Evolutionary conservation across 345 rosid species (phyloP), one percentile per base, ranked within the genome.

Genomic region (Combretum micranthum): DNA sequence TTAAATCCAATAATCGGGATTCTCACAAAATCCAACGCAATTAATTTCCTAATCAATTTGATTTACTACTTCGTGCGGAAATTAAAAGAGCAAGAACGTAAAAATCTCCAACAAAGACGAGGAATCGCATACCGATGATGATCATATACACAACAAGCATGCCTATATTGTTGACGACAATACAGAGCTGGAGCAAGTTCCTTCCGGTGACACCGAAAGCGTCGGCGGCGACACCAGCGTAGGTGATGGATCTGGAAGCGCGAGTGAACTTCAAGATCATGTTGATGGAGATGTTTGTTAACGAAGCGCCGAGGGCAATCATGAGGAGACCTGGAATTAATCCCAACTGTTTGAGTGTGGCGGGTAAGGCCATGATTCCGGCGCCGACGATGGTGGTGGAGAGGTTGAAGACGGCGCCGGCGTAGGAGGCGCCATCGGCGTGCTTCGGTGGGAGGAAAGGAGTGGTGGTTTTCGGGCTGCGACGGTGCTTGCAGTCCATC

Each of bases 351-450:
- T 72, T 82, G 49, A 80, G 77, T 26, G 79, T 62, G 39, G 88
- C 79, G 4, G 86, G 88, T 12, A 85, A 75, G n/a, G 84, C 86
- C 86, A 80, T 82, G 73, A 85, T 78, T 19, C 92, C 84, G 22
- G 84, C 84, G 13, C 88, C 88, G 7, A 85, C 77, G 57, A 82
- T 69, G 32, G 86, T 80, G 52, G 88, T 85, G 52, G 86, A 82
- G 42, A 82, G 85, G 64, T 85, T 85, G 68, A 76, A 85, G 17
- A 85, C 83, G 54, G 81, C 81, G 42, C 84, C 81, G 11, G 75
- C 78, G 62, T 74, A 78, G 20, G 88, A 85, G 2, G 86, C 84
- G 14, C 82, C 83, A 55, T 69, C 55, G 64, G 63, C 65, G 49
- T 23, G 62, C 47, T 70, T 74, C 11, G 63, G 67, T 2, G 84